These are phyloP conservation scores for Microdochium paspali DNA, from an alignment of 2,329 filamentous ascomycete genomes.

Conservation along the genomic window DNA sequence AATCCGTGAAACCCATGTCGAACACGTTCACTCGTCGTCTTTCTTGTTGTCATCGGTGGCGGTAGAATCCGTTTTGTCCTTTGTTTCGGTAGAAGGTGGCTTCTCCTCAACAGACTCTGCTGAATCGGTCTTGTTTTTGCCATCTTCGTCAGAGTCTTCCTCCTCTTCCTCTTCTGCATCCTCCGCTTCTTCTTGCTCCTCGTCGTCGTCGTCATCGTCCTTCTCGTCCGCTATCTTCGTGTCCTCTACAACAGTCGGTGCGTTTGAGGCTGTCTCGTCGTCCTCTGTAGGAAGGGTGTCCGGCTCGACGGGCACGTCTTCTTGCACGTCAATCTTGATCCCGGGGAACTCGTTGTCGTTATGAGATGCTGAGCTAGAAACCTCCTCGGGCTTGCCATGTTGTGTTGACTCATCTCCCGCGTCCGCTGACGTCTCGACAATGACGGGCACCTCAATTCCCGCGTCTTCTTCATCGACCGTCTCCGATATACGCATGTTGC, in stretches of 20 bases:
- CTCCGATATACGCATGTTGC: constrained; percentile 41
- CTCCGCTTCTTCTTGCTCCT: constrained; percentile 7
- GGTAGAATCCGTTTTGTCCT: too few species aligned
- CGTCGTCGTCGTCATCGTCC: neutral
- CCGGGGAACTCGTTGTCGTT: neutral
- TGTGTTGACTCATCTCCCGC: constrained; percentile 8
- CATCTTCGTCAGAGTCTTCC: constrained; percentile 1
- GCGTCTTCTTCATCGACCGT: constrained; percentile 44
- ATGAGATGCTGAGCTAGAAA: neutral
- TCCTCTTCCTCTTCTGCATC: constrained; percentile 8
- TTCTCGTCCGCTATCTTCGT: neutral
- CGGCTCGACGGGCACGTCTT: constrained; percentile 8
- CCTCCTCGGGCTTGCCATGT: constrained; percentile 3
- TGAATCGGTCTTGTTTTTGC: neutral
- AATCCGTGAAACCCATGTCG: too few species aligned
- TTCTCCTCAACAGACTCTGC: too few species aligned
- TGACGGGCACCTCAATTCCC: constrained; percentile 24
- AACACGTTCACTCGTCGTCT: too few species aligned
- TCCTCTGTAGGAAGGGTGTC: constrained; percentile 3
- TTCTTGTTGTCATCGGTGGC: too few species aligned
- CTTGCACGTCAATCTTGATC: constrained; percentile 10
- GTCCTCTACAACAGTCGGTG: neutral
- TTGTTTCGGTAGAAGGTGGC: too few species aligned
- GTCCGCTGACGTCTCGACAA: constrained; percentile 23
- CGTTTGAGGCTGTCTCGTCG: constrained; percentile 1